Percentiles rank a stretch among this genome's conserved stretches.
These are phyloP conservation scores for Trichoderma sp. DNA, from an alignment of 2,329 filamentous ascomycete genomes.

Conservation along the genomic window DNA sequence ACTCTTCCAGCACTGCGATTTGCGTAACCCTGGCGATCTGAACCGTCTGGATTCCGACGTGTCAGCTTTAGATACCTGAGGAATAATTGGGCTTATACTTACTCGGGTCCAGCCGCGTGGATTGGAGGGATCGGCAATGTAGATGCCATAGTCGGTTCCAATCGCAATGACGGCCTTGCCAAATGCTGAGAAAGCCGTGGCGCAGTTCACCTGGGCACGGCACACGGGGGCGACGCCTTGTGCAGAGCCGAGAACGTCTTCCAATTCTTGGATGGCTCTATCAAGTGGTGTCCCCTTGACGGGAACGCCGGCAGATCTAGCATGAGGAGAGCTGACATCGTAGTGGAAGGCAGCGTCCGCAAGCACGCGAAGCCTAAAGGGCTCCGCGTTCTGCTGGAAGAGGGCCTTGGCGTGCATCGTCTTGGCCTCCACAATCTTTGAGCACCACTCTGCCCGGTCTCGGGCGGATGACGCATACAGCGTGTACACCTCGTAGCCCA, in stretches of 20 bases:
- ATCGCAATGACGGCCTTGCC: conserved; percentile 89
- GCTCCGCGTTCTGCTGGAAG: conserved; percentile 90
- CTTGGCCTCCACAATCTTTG: conserved; percentile 92
- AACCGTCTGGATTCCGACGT: conserved; percentile 62
- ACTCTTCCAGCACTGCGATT: conserved; percentile 92
- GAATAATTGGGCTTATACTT: conserved; percentile 42
- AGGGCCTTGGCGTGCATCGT: conserved; percentile 87
- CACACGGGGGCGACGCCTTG: conserved; percentile 77
- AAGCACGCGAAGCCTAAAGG: conserved; percentile 87
- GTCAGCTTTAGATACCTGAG: background rate
- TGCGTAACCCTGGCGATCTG: conserved; percentile 79
- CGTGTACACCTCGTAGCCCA: conserved; percentile 91
- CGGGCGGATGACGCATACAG: conserved; percentile 79
- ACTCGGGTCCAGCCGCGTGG: conserved; percentile 90
- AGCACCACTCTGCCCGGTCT: conserved; percentile 84
- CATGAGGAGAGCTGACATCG: conserved; percentile 61
- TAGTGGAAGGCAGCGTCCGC: conserved; percentile 90
- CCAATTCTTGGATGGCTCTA: conserved; percentile 85
- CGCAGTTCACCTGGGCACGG: conserved; percentile 85
- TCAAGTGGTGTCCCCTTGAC: conserved; percentile 92
- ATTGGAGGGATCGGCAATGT: conserved; percentile 83
- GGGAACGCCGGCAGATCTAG: conserved; percentile 66
- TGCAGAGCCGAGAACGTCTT: conserved; percentile 71
- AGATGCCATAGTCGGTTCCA: conserved; percentile 93
- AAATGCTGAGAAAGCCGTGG: conserved; percentile 82